Percentiles rank a stretch among this genome's conserved stretches.
phyloP scores from a whole-genome alignment of 768 basidiomycete genomes.

The Rickenella mellea region DNA sequence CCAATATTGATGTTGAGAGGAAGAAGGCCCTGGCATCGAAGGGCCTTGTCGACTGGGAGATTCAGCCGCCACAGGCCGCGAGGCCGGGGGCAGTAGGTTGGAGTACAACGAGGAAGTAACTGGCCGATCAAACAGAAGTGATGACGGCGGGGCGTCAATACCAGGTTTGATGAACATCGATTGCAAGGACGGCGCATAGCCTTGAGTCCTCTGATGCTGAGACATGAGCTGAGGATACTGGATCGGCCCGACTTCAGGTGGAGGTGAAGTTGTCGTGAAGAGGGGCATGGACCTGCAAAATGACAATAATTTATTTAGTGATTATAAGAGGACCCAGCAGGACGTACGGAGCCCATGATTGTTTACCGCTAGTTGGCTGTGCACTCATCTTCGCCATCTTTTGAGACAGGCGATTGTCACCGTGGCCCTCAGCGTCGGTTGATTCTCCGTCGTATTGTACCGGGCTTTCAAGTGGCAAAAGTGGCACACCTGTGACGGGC shows the following conservation, averaged over 20 bases:
- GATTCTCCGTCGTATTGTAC: constrained; percentile 39
- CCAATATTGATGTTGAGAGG: constrained; percentile 13
- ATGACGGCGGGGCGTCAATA: constrained; percentile 26
- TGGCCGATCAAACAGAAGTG: constrained; percentile 32
- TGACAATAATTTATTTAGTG: background rate
- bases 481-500: constrained; percentile 6
- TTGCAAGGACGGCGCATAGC: constrained; percentile 67
- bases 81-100: constrained; percentile 25
- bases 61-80: constrained; percentile 16
- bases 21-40: constrained; percentile 11
- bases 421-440: constrained; percentile 29
- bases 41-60: no score
- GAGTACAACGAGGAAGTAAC: constrained; percentile 9
- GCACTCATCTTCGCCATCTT: background rate
- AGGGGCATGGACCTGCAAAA: constrained; percentile 36
- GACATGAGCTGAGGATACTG: constrained; percentile 71
- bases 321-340: background rate
- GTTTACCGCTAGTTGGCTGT: background rate
- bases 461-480: constrained; percentile 61
- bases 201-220: constrained; percentile 67
- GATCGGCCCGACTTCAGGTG: constrained; percentile 35
- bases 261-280: constrained; percentile 62
- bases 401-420: constrained; percentile 5
- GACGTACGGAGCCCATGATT: background rate
- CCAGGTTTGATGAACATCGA: constrained; percentile 53